phyloP scores from a whole-genome alignment of 2,329 filamentous ascomycete genomes.

The Aspergillus sp. region DNA sequence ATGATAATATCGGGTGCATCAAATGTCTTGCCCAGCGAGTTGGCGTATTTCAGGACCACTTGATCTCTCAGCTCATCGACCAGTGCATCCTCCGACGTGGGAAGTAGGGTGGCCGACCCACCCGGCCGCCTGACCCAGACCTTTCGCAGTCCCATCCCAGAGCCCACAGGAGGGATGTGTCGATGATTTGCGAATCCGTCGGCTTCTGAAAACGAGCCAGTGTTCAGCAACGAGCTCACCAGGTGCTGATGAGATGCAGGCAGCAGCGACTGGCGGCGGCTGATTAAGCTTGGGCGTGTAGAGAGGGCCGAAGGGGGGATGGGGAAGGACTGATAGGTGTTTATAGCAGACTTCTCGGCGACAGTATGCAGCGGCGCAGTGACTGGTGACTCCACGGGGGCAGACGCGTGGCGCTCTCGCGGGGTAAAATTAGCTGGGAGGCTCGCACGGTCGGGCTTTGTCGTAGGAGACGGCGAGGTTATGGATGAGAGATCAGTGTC shows the following conservation, averaged over 20 bases:
- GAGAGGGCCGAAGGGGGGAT: constrained; percentile 19
- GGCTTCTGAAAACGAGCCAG: constrained; percentile 21
- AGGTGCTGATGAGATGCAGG: constrained; percentile 40
- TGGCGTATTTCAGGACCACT: constrained; percentile 89
- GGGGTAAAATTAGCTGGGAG: constrained; percentile 19
- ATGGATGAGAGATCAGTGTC: constrained; percentile 17
- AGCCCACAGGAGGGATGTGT: constrained; percentile 19
- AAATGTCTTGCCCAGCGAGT: constrained; percentile 83
- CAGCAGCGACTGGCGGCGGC: constrained; percentile 42
- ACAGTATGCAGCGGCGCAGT: constrained; percentile 30
- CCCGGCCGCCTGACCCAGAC: constrained; percentile 91
- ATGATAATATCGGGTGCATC: constrained; percentile 88
- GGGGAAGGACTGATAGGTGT: constrained; percentile 12
- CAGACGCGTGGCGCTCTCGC: constrained; percentile 14
- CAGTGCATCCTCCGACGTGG: constrained; percentile 81
- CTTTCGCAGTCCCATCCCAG: constrained; percentile 59
- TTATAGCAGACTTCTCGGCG: constrained; percentile 23
- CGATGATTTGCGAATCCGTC: constrained; percentile 22
- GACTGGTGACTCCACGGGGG: constrained; percentile 21
- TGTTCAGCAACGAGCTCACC: constrained; percentile 36
- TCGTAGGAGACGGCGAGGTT: constrained; percentile 17
- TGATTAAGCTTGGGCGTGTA: constrained; percentile 35
- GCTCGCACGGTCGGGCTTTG: constrained; percentile 14
- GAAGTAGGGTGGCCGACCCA: constrained; percentile 82
- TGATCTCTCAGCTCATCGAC: constrained; percentile 93